Percentiles rank a stretch among this genome's conserved stretches.
phyloP scores from a whole-genome alignment of 352 stramenopile genomes.

The Plasmopara viticola region DNA sequence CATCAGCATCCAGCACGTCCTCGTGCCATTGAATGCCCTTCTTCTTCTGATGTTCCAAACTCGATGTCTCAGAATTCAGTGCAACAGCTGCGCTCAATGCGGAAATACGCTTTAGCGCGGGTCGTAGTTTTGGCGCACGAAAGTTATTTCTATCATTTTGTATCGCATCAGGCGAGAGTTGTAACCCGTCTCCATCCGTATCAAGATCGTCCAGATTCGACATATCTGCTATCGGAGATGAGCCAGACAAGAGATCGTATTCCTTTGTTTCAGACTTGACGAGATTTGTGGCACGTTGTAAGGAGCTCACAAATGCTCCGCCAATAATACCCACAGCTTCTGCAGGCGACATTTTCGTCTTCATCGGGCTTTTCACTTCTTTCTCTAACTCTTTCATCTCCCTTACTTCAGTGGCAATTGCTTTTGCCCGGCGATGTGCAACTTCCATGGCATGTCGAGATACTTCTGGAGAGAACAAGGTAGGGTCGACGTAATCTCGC shows the following conservation, averaged over 20 bases:
- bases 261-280: conserved; percentile 50
- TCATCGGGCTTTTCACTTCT: conserved; percentile 10
- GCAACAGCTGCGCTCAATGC: conserved; percentile 41
- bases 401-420: conserved; percentile 66
- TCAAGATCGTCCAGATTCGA: conserved; percentile 68
- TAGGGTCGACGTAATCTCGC: conserved; percentile 69
- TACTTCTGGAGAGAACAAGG: conserved; percentile 75
- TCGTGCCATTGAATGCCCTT: conserved; percentile 66
- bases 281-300: conserved; percentile 53
- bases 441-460: conserved; percentile 79
- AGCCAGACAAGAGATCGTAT: conserved; percentile 63
- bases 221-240: conserved; percentile 35
- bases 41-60: conserved; percentile 41
- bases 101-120: conserved; percentile 74
- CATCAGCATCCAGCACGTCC: conserved; percentile 67
- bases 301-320: conserved; percentile 50
- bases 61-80: conserved; percentile 22
- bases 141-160: conserved; percentile 61
- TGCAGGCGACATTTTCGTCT: conserved; percentile 43
- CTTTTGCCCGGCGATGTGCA: conserved; percentile 69
- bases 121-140: conserved; percentile 34
- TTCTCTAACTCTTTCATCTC: conserved; percentile 54
- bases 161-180: conserved; percentile 65
- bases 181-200: conserved; percentile 73
- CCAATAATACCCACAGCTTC: conserved; percentile 64